Evolutionary conservation across 345 rosid genomes (phyloP).

Genomic region (Euphorbia pulcherrima): DNA sequence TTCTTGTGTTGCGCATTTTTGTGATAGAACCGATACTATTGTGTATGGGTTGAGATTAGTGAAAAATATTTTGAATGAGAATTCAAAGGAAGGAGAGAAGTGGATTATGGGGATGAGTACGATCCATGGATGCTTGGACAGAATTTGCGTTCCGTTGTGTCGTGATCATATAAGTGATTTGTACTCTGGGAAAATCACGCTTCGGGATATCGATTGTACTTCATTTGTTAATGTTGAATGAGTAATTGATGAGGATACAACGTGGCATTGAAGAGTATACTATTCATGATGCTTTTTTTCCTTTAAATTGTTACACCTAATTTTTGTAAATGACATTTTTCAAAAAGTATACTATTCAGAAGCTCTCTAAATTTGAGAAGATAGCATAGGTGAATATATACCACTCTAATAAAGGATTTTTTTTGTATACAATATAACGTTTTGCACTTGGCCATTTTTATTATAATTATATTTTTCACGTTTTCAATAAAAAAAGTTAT

Average conservation of each 20-base stretch:
- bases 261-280: too few relatives aligned
- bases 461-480: too few relatives aligned
- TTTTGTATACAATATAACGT: too few relatives aligned
- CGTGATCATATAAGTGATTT: conserved; percentile 57
- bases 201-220: conserved; percentile 64
- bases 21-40: conserved; percentile 52
- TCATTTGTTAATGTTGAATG: conserved; percentile 53
- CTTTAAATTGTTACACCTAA: too few relatives aligned
- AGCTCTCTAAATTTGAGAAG: too few relatives aligned
- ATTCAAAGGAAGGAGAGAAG: conserved; percentile 45
- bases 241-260: conserved; percentile 16
- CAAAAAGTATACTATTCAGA: too few relatives aligned
- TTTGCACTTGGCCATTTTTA: too few relatives aligned
- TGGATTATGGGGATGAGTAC: conserved; percentile 61
- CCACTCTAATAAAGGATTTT: too few relatives aligned
- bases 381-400: too few relatives aligned
- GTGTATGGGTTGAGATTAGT: conserved; percentile 58
- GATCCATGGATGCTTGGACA: conserved; percentile 56
- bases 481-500: too few relatives aligned
- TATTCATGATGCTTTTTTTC: too few relatives aligned
- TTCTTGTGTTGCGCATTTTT: conserved; percentile 69
- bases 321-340: too few relatives aligned
- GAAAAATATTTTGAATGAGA: conserved; percentile 43
- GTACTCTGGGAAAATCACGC: conserved; percentile 68
- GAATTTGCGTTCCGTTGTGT: conserved; percentile 70